phyloP scores from a whole-genome alignment of 805 yeast species.

The Starmerella bombi region DNA sequence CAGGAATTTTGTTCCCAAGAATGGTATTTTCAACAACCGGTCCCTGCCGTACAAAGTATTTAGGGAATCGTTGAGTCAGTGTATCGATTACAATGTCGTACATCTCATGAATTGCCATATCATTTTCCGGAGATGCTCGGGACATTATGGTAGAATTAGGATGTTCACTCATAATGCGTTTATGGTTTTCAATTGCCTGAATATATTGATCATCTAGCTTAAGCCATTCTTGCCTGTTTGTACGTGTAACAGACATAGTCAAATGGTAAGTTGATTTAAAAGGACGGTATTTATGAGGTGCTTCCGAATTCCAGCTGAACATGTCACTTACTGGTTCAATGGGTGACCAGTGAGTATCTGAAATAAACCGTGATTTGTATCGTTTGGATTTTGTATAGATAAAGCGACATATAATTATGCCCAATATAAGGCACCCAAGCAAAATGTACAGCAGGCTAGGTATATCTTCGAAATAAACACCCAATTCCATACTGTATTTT shows the following conservation, averaged over 20 bases:
- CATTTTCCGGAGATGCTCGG: slow-evolving; percentile 3
- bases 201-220: slow-evolving; percentile 41
- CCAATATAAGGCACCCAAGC: no score
- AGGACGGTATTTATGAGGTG: slow-evolving; percentile 33
- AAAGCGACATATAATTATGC: no score
- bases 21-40: slow-evolving; percentile 7
- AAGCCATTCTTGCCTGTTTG: slow-evolving; percentile 42
- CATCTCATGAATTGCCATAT: slow-evolving; percentile 33
- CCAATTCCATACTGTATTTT: no score
- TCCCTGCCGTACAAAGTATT: slow-evolving; percentile 30
- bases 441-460: no score
- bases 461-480: no score
- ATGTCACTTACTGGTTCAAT: slow-evolving; percentile 6
- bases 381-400: no score
- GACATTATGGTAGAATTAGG: slow-evolving; percentile 9
- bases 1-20: slow-evolving; percentile 3
- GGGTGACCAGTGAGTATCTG: not conserved
- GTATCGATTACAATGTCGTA: slow-evolving; percentile 34
- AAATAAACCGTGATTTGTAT: slow-evolving; percentile 1
- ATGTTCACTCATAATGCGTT: slow-evolving; percentile 8
- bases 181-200: slow-evolving; percentile 23
- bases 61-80: slow-evolving; percentile 39
- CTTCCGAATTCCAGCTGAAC: slow-evolving; percentile 1
- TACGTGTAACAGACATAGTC: slow-evolving; percentile 46
- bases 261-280: slow-evolving; percentile 46